Evolutionary conservation across 2,329 filamentous ascomycete genomes (phyloP).

Genomic region (Dryadomyces sulphureus): DNA sequence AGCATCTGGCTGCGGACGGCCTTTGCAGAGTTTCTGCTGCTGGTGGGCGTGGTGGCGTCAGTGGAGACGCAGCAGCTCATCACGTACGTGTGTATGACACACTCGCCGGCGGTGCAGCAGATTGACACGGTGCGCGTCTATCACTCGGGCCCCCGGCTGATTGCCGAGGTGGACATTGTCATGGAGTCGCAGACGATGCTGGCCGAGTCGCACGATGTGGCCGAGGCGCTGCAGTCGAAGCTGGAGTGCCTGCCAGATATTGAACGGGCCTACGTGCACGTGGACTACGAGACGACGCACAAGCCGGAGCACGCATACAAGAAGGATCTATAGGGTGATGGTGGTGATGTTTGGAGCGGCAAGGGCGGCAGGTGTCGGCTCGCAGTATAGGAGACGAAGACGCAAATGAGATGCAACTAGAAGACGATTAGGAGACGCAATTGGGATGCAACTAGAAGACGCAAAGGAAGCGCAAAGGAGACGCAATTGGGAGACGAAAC

Average conservation of each 20-base stretch:
- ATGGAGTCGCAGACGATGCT: constrained; percentile 68
- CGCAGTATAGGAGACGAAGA: too few relatives aligned
- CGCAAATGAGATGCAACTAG: too few relatives aligned
- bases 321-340: constrained; percentile 34
- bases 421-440: too few relatives aligned
- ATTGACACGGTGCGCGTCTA: constrained; percentile 95
- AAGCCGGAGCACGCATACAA: constrained; percentile 66
- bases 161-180: constrained; percentile 92
- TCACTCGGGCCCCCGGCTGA: constrained; percentile 73
- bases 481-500: too few relatives aligned
- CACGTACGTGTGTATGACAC: constrained; percentile 91
- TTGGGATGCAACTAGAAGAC: too few relatives aligned
- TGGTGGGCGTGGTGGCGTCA: constrained; percentile 79
- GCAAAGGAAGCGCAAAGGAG: too few relatives aligned
- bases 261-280: constrained; percentile 89
- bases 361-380: too few relatives aligned
- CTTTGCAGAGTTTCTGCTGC: constrained; percentile 74
- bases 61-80: constrained; percentile 83
- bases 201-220: constrained; percentile 74
- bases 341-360: too few relatives aligned
- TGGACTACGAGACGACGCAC: constrained; percentile 93
- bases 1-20: constrained; percentile 73
- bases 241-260: constrained; percentile 83
- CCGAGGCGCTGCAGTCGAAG: constrained; percentile 88
- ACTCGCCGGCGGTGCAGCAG: constrained; percentile 63